phyloP scores from a whole-genome alignment of 1,284 basidiomycete genomes.

The Mixia osmundae region DNA sequence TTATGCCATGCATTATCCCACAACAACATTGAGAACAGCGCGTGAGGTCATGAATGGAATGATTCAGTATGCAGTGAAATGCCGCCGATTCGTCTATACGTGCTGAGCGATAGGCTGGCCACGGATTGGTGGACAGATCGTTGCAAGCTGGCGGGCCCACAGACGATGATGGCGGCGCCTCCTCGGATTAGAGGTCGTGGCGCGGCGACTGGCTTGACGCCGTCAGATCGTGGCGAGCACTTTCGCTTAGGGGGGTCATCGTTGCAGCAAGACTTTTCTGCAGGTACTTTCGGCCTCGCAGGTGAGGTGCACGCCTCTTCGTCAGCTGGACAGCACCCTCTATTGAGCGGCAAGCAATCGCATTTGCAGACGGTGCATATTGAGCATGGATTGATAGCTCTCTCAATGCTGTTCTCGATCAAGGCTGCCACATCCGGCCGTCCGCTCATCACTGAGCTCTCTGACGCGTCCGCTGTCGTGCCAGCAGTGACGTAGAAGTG shows the following conservation, averaged over 20 bases:
- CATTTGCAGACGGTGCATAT: neutral
- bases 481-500: neutral
- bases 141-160: neutral
- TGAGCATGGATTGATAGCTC: neutral
- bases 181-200: neutral
- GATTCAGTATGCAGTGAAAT: neutral
- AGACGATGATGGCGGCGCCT: neutral
- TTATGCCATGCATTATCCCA: too few species aligned
- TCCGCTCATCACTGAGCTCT: neutral
- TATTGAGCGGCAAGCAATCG: neutral
- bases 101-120: neutral
- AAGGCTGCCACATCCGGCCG: neutral
- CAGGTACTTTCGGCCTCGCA: neutral
- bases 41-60: too few species aligned
- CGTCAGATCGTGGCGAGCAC: neutral
- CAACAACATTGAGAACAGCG: too few species aligned
- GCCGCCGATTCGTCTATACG: neutral
- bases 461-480: neutral
- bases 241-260: neutral
- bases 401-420: neutral
- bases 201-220: neutral
- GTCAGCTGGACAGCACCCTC: neutral
- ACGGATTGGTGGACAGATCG: neutral
- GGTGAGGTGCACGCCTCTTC: neutral
- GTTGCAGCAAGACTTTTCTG: neutral